Evolutionary conservation across 2,329 filamentous ascomycete species (phyloP), one percentile per base, ranked within the genome.

Genomic region (Didymella sp.): DNA sequence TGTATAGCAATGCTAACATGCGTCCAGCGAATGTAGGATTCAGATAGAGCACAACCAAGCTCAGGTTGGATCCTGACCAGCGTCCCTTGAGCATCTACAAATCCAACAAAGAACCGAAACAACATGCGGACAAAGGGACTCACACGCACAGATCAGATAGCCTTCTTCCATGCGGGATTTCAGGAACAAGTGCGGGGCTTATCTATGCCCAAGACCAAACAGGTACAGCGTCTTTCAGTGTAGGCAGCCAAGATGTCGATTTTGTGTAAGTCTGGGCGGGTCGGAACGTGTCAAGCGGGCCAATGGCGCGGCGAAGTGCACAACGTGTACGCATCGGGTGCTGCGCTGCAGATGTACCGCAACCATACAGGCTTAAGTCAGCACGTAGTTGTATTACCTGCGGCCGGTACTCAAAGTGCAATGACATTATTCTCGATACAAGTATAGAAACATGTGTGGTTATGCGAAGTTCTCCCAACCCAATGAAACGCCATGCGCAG

Each of bases 111-210:
- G 7, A 13, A 27, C 24, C 4, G 24, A 19, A 7, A 7, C 7
- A 17, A 22, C 11, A 12, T n/a, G 12, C 24, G 7, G 11, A 22
- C 35, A 3, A 13, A 9, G 4, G 2, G 12, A 9, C 46, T 33
- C 42, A 33, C 41, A 27, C 42, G 17, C n/a, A 31, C 25, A 8
- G 6, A 17, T 19, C 12, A 4, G 7, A 15, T 38, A 33, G 25
- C 17, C 27, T 21, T 9, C 0, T 13, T 25, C 4, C 33, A 46
- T 27, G 6, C 41, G 42, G 27, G 21, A 19, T 19, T 25, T 46
- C 50, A 40, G 42, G 25, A 33, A 46, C 35, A 40, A 40, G 41
- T 46, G 46, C 46, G 47, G 53, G 47, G 53, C 41, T 46, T 13
- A 38, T 35, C 30, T 40, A 25, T 15, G 25, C 33, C 21, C 19